These are phyloP conservation scores for Solanum sejunctum DNA, from an alignment of 257 asterid genomes.

Conservation along the genomic window DNA sequence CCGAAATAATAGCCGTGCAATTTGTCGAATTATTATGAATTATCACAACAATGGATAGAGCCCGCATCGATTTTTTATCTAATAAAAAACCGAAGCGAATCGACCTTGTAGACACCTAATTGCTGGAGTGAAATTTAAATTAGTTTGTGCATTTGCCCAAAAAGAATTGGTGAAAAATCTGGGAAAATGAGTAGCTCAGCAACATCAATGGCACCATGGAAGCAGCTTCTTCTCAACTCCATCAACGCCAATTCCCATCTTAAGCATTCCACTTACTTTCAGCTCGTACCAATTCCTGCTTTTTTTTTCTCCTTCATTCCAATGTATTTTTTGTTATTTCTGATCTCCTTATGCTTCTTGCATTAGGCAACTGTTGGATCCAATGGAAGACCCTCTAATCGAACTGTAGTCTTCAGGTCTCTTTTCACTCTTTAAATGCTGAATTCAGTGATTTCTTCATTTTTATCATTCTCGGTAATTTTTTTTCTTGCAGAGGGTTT, in stretches of 20 bases:
- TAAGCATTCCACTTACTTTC: conserved; percentile 62
- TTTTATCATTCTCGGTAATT: neutral
- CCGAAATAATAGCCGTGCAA: too few species aligned
- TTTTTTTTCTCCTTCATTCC: neutral
- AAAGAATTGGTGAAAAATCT: neutral
- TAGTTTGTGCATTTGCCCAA: too few species aligned
- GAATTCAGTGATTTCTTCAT: neutral
- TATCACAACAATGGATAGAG: too few species aligned
- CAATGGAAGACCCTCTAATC: conserved; percentile 64
- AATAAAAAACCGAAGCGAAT: too few species aligned
- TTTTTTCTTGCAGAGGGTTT: conserved; percentile 49
- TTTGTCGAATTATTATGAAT: too few species aligned
- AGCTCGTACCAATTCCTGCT: conserved; percentile 34
- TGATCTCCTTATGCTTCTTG: neutral
- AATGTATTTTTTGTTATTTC: neutral
- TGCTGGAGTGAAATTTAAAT: too few species aligned
- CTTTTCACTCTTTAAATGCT: neutral
- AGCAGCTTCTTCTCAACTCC: conserved; percentile 71
- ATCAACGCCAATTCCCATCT: conserved; percentile 67
- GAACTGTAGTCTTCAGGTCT: conserved; percentile 95
- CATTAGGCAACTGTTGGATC: conserved; percentile 67
- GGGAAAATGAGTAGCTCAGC: conserved; percentile 33
- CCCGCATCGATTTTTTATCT: too few species aligned
- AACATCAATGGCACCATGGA: conserved; percentile 49
- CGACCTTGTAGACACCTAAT: fast-evolving